Evolutionary conservation across 2,329 filamentous ascomycete species (phyloP).

Genomic region (Fusarium miscanthi): DNA sequence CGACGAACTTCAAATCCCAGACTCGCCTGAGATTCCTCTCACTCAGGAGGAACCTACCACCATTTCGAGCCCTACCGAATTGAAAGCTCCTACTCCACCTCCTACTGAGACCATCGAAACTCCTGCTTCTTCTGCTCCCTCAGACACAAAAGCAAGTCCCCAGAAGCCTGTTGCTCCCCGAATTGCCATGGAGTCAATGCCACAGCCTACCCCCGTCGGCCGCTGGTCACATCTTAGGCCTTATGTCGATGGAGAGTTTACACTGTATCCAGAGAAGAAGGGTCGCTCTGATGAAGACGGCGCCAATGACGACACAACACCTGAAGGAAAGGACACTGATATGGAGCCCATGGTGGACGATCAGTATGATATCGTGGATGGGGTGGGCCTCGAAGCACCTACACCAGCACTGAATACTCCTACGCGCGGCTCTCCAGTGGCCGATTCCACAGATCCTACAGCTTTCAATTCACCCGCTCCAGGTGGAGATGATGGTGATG

Average conservation of each 20-base stretch:
- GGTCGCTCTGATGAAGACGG: conserved; percentile 48
- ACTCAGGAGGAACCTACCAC: conserved; percentile 25
- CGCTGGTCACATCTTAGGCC: conserved; percentile 55
- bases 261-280: conserved; percentile 55
- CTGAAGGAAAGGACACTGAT: conserved; percentile 50
- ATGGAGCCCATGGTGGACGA: conserved; percentile 50
- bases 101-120: conserved; percentile 31
- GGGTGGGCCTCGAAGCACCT: conserved; percentile 47
- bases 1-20: conserved; percentile 8
- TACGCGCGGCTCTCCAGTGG: conserved; percentile 52
- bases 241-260: conserved; percentile 54
- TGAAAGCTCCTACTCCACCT: conserved; percentile 33
- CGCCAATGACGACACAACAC: conserved; percentile 46
- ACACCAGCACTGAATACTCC: conserved; percentile 55
- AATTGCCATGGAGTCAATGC: conserved; percentile 32
- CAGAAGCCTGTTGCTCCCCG: conserved; percentile 27
- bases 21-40: conserved; percentile 21
- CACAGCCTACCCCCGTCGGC: conserved; percentile 48
- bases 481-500: conserved; percentile 51
- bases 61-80: conserved; percentile 31
- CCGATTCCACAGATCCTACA: conserved; percentile 54
- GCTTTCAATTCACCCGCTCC: conserved; percentile 53
- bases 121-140: conserved; percentile 31
- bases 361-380: conserved; percentile 48
- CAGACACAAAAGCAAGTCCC: conserved; percentile 39